phyloP scores from a whole-genome alignment of 192 early-diverging fungal species.

The Linnemannia hyalina region DNA sequence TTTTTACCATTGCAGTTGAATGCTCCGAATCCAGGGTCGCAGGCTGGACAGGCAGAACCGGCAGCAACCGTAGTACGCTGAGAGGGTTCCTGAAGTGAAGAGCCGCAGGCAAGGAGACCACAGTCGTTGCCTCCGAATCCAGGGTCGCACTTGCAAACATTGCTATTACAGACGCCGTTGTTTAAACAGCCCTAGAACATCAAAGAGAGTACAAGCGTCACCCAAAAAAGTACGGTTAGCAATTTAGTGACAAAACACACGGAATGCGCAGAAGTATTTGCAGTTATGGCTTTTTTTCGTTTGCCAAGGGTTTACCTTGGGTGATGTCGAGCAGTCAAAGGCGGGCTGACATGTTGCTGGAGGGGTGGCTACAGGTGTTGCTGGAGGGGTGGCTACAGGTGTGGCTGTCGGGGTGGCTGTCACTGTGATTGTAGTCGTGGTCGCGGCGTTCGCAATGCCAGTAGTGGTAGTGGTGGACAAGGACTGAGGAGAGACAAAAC shows the following conservation, averaged over 20 bases:
- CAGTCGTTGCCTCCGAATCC: slow-evolving; percentile 49
- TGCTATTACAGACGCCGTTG: slow-evolving; percentile 25
- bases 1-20: slow-evolving; percentile 64
- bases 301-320: slow-evolving; percentile 28
- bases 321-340: slow-evolving; percentile 39
- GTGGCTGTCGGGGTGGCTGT: slow-evolving; percentile 5
- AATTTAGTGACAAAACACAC: neutral
- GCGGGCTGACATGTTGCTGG: slow-evolving; percentile 20
- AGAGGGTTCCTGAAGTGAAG: slow-evolving; percentile 19
- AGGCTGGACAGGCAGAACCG: slow-evolving; percentile 24
- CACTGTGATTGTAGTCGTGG: neutral
- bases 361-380: neutral
- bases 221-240: neutral
- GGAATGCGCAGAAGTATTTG: neutral
- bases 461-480: slow-evolving; percentile 16
- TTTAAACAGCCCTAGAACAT: slow-evolving; percentile 42
- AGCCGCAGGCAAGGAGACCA: slow-evolving; percentile 35
- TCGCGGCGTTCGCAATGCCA: neutral
- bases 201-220: too few relatives aligned
- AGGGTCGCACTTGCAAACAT: slow-evolving; percentile 25
- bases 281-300: neutral
- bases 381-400: neutral
- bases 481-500: slow-evolving; percentile 13
- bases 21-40: slow-evolving; percentile 70
- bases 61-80: slow-evolving; percentile 22